Base-by-base conservation (phyloP, 208 protist genomes). In the Acanthamoeba royreba region DNA sequence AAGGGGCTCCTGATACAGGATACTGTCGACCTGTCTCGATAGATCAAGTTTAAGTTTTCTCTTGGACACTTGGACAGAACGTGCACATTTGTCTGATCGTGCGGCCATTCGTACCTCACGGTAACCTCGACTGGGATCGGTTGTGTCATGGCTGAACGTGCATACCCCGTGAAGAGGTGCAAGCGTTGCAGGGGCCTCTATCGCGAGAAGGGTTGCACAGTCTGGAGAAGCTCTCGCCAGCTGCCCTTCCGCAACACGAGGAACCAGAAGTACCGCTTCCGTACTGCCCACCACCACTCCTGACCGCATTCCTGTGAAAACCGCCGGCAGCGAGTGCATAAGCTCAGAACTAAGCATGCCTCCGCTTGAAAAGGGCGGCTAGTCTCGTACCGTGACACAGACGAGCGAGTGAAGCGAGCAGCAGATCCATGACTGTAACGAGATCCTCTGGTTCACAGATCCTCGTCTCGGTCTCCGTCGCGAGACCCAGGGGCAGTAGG, bases 1-100 rank as follows among this genome's bases (percentile, higher is more conserved):
- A 4, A 74, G 55, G 22, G 31, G 25, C 25, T 92, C 42, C 61
- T 81, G 88, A 31, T 92, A 92, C 22, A 92, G 61, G 49, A 92
- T 92, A 25, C 42, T 92, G 11, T 74, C 66, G 61, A 92, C 88
- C 86, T 92, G 43, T 35, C 11, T 19, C 49, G 19, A 25, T 28
- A 66, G 25, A 66, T 66, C 55, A 28, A 28, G 33, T 8, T 66
- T 17, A 25, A n/a, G 5, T 8, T 35, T 5, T 17, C 11, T 17
- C 5, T 66, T 5, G 55, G 55, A n/a, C 11, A 66, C n/a, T n/a
- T n/a, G n/a, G n/a, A n/a, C n/a, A n/a, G n/a, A n/a, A n/a, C n/a
- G n/a, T n/a, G n/a, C n/a, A n/a, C n/a, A n/a, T n/a, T n/a, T n/a
- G n/a, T n/a, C n/a, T n/a, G n/a, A n/a, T n/a, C n/a, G n/a, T n/a